These are phyloP conservation scores for Keithomyces neogunnii DNA, from an alignment of 2,329 filamentous ascomycete species.

Conservation along the genomic window DNA sequence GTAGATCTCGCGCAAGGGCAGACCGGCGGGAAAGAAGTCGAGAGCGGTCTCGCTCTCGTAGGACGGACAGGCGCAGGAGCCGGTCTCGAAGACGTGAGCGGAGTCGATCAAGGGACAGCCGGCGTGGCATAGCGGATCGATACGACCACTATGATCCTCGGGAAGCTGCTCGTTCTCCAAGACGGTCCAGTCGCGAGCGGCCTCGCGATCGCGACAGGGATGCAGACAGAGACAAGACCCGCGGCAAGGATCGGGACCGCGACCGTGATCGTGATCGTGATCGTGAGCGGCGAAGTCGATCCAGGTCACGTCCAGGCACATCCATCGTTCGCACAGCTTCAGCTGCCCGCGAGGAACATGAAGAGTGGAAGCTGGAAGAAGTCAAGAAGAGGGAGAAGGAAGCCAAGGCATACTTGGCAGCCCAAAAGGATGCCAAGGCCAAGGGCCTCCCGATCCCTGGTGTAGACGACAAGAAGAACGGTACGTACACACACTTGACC, in stretches of 20 bases:
- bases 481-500: neutral
- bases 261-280: slow-evolving; percentile 15
- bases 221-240: slow-evolving; percentile 13
- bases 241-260: slow-evolving; percentile 9
- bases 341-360: slow-evolving; percentile 37
- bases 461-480: slow-evolving; percentile 40
- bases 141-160: slow-evolving; percentile 14
- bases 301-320: slow-evolving; percentile 31
- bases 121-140: slow-evolving; percentile 8
- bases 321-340: slow-evolving; percentile 28
- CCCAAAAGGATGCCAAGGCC: slow-evolving; percentile 50
- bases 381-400: slow-evolving; percentile 55
- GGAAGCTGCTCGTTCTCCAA: slow-evolving; percentile 12
- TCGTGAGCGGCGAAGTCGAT: slow-evolving; percentile 30
- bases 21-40: slow-evolving; percentile 12
- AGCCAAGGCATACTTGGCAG: slow-evolving; percentile 55
- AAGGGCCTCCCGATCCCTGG: slow-evolving; percentile 51
- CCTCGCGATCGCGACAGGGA: slow-evolving; percentile 14
- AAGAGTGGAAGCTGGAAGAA: slow-evolving; percentile 52
- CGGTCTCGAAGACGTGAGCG: slow-evolving; percentile 13
- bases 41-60: slow-evolving; percentile 8
- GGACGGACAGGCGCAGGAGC: slow-evolving; percentile 5
- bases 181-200: slow-evolving; percentile 19
- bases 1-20: slow-evolving; percentile 12
- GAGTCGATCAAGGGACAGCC: slow-evolving; percentile 14